Percentiles rank a stretch among this genome's conserved stretches.
Evolutionary conservation across 2,329 filamentous ascomycete genomes (phyloP).

Genomic region (Cladosporium sp.): DNA sequence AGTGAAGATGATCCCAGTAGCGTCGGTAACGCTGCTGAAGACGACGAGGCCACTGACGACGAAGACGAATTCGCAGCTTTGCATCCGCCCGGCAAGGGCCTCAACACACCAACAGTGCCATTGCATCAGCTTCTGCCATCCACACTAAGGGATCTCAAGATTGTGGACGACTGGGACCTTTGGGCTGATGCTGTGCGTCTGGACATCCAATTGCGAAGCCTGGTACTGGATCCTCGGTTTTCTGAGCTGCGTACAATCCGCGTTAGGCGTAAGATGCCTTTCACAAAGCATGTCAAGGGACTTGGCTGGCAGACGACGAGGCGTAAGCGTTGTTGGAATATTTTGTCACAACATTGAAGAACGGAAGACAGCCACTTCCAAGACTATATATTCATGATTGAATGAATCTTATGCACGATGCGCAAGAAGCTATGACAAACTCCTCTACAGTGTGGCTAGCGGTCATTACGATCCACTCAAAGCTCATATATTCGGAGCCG

Average conservation of each 20-base stretch:
- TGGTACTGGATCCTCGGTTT: not conserved
- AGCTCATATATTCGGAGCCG: too few relatives aligned
- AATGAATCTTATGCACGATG: too few relatives aligned
- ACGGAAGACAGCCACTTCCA: too few relatives aligned
- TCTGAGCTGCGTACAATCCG: not conserved
- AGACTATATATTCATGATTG: too few relatives aligned
- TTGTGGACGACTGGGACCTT: not conserved
- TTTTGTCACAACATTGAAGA: too few relatives aligned
- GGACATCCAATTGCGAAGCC: not conserved
- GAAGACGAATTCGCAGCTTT: not conserved
- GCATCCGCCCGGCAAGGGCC: not conserved
- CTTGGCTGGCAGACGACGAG: not conserved
- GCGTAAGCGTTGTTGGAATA: too few relatives aligned
- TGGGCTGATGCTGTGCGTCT: not conserved
- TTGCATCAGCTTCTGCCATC: not conserved
- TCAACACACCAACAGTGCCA: not conserved
- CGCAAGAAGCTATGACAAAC: too few relatives aligned
- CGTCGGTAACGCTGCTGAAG: not conserved
- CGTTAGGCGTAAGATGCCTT: not conserved
- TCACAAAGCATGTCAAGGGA: not conserved
- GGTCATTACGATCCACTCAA: too few relatives aligned
- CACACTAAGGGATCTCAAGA: not conserved
- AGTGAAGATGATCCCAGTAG: not conserved
- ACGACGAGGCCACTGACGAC: too few relatives aligned
- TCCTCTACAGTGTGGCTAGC: too few relatives aligned